phyloP scores from a whole-genome alignment of 345 rosid species.

The Citrus cavaleriei region DNA sequence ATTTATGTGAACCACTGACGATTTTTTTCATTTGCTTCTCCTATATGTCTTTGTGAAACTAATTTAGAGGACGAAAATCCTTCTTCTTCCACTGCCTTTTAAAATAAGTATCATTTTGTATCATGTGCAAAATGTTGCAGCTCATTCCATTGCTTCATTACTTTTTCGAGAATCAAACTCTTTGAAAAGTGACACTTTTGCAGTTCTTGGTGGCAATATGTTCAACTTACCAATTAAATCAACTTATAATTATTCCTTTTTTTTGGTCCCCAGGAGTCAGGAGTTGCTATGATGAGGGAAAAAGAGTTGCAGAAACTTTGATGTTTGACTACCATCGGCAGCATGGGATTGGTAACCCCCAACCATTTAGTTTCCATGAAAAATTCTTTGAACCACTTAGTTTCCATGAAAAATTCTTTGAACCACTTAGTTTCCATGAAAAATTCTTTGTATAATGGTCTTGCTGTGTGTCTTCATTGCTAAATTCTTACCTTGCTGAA shows the following conservation, averaged over 20 bases:
- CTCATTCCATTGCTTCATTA: neutral
- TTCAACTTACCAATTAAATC: neutral
- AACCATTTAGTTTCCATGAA: neutral
- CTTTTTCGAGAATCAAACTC: neutral
- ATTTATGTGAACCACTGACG: neutral
- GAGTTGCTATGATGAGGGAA: slow-evolving; percentile 96
- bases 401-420: neutral
- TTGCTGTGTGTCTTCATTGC: neutral
- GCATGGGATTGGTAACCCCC: slow-evolving; percentile 75
- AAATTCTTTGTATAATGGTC: neutral
- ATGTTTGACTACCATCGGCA: slow-evolving; percentile 97
- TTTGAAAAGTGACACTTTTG: neutral
- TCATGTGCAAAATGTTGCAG: neutral
- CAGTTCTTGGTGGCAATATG: neutral
- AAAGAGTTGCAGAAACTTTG: slow-evolving; percentile 88
- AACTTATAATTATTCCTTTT: neutral
- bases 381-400: neutral
- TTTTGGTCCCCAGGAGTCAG: slow-evolving; percentile 56
- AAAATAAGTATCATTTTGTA: neutral
- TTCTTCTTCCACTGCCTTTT: neutral
- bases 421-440: neutral
- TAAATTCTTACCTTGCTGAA: neutral
- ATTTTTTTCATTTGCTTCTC: neutral
- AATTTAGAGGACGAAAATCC: neutral
- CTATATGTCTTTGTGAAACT: neutral